Base-by-base conservation (phyloP, 768 basidiomycete species). In the Amanita muscaria region DNA sequence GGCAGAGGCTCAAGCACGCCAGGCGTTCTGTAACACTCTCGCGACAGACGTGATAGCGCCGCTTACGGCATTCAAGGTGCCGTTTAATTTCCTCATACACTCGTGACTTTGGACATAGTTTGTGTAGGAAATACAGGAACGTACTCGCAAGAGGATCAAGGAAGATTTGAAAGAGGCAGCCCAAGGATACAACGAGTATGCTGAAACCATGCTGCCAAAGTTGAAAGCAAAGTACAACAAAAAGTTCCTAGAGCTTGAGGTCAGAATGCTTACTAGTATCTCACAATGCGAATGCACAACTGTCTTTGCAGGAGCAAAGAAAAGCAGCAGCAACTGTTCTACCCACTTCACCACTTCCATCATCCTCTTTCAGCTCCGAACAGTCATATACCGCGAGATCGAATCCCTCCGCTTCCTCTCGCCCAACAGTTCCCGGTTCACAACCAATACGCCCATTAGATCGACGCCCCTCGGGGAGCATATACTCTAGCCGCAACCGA, bases 191-290 rank as follows among this genome's bases (percentile, higher is more conserved):
- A 74, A 75, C 24, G 91, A 94, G 24, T 91, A 80, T 56, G 80
- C 81, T 9, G 88, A 89, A 56, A 78, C 71, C 44, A 67, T 73
- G n/a, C 68, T 93, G 7, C 91, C 91, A 1, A 83, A 79, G 54
- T 64, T 93, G 42, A 92, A 89, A 66, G 71, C 78, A 40, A 64
- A 72, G 32, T 96, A 96, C 58, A 61, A 76, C 18, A 88, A 82
- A 66, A 92, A 88, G 62, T 89, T 87, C 57, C 78, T 82, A 39
- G 89, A 92, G 52, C 81, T 86, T 5, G 92, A 94, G 72, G 91
- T 88, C 50, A 46, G 9, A 21, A 6, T 18, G 11, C 2, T 15
- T 3, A 11, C n/a, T 15, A 9, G n/a, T 16, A 15, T 30, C n/a
- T n/a, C 10, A 21, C 15, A 12, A 10, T 42, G 15, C 22, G 12